These are phyloP conservation scores for Epichloe typhina DNA, from an alignment of 2,329 filamentous ascomycete genomes.

Conservation along the genomic window DNA sequence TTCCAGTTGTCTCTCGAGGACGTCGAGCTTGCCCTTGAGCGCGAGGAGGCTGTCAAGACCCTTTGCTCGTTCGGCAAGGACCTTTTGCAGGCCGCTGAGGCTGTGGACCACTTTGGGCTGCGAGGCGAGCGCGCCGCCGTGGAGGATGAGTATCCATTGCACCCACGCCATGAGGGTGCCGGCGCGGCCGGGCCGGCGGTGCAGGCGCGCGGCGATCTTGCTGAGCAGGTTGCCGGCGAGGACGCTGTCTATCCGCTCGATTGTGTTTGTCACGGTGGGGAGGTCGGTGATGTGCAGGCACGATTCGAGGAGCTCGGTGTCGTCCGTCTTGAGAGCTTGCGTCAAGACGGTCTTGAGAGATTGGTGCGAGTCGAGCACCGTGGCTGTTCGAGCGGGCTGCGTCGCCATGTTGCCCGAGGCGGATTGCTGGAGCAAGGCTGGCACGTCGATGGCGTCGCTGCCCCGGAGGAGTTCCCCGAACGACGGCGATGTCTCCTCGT, in stretches of 20 bases:
- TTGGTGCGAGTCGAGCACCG: constrained; percentile 55
- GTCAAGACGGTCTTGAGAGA: constrained; percentile 87
- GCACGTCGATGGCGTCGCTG: constrained; percentile 64
- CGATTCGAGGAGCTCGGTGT: constrained; percentile 77
- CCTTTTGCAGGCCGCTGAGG: constrained; percentile 65
- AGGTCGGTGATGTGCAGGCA: constrained; percentile 74
- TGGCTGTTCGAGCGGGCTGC: constrained; percentile 31
- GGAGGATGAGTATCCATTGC: constrained; percentile 84
- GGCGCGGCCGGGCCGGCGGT: constrained; percentile 76
- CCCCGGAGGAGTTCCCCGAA: constrained; percentile 83
- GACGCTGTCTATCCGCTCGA: constrained; percentile 77
- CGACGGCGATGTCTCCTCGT: constrained; percentile 46
- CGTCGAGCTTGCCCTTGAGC: constrained; percentile 89
- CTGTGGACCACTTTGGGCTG: constrained; percentile 73
- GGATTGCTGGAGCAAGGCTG: constrained; percentile 40
- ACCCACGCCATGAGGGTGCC: constrained; percentile 90
- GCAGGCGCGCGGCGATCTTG: constrained; percentile 75
- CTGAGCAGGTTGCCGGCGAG: constrained; percentile 68
- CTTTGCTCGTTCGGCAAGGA: constrained; percentile 73
- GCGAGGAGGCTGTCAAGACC: constrained; percentile 72
- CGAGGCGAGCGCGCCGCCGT: constrained; percentile 80
- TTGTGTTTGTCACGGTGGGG: constrained; percentile 69
- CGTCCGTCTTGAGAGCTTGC: constrained; percentile 86
- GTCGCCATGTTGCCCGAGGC: constrained; percentile 17
- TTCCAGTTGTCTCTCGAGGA: constrained; percentile 82